Base-by-base conservation (phyloP, 768 basidiomycete genomes). In the Auricularia sp. region DNA sequence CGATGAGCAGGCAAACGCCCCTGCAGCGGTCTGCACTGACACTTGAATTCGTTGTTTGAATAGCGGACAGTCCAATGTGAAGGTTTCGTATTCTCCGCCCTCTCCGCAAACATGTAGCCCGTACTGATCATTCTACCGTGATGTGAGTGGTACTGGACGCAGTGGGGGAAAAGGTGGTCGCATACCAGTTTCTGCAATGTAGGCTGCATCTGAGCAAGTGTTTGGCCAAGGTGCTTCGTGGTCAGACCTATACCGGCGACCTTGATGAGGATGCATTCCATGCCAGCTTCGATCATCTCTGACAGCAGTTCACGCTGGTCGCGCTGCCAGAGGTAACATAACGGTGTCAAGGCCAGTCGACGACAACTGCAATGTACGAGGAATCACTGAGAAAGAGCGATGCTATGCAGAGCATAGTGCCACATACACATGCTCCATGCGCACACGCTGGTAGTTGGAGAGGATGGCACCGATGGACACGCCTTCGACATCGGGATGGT, bases 381-480 rank as follows among this genome's bases (percentile, higher is more conserved):
- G 6, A 12, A 14, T 64, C 51, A 61, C 65, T 67, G 21, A 36
- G 10, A 44, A 35, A 60, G 39, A 59, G 66, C 64, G 66, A 60
- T 16, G 67, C 43, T 58, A 42, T 33, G 35, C 8, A 33, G 44
- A 7, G 3, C 23, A 64, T 12, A 44, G 3, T 63, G 16, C 36
- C 39, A 67, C 89, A 75, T 69, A 93, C 92, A 98, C 95, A 81
- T 99, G 95, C 76, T 99, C 97, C 12, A 99, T 94, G 63, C 97
- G 85, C 18, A 98, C 87, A 33, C 97, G 84, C 71, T 99, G 97
- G 71, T 99, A 99, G 72, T 93, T 96, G 35, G 97, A 98, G 36
- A 98, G 83, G 66, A 99, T 99, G 4, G 97, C 95, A 3, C 97
- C 97, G 23, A 95, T 93, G 8, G 95, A 91, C 33, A 98, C 89